phyloP scores from a whole-genome alignment of 768 basidiomycete genomes.

The Xerocomellus intermedius region DNA sequence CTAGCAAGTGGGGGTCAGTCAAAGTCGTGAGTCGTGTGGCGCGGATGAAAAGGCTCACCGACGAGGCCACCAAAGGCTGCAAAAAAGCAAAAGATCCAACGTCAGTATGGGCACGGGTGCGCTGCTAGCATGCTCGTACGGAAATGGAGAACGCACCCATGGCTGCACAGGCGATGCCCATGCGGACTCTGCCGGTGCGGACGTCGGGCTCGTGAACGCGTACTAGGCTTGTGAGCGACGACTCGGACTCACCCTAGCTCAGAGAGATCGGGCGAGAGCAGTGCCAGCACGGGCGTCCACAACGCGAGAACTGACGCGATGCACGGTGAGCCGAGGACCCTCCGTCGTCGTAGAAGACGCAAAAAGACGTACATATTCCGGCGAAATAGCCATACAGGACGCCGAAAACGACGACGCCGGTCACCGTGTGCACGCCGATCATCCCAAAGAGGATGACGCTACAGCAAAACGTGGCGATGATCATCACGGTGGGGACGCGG shows the following conservation, averaged over 20 bases:
- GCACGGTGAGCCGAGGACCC: not conserved
- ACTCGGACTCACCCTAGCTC: constrained; percentile 48
- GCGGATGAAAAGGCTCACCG: not conserved
- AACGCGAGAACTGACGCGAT: constrained; percentile 35
- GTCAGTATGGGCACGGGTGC: not conserved
- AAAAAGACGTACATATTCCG: constrained; percentile 39
- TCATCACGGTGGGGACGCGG: constrained; percentile 39
- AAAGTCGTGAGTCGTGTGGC: not conserved
- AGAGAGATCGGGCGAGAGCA: constrained; percentile 44
- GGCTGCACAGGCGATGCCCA: constrained; percentile 50
- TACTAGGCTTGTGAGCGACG: no score
- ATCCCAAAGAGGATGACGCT: constrained; percentile 46
- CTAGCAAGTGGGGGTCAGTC: constrained; percentile 10
- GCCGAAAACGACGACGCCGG: constrained; percentile 42
- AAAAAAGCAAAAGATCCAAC: no score
- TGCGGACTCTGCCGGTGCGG: constrained; percentile 31
- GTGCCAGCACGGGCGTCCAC: constrained; percentile 44
- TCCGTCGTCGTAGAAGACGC: not conserved
- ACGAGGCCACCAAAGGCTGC: constrained; percentile 27
- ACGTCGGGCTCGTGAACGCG: not conserved
- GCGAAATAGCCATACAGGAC: constrained; percentile 51
- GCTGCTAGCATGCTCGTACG: no score
- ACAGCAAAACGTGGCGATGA: constrained; percentile 39
- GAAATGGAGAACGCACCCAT: constrained; percentile 34
- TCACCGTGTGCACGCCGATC: constrained; percentile 40